Base-by-base conservation (phyloP, 2,329 filamentous ascomycete genomes). In the Microdochium bolleyi region DNA sequence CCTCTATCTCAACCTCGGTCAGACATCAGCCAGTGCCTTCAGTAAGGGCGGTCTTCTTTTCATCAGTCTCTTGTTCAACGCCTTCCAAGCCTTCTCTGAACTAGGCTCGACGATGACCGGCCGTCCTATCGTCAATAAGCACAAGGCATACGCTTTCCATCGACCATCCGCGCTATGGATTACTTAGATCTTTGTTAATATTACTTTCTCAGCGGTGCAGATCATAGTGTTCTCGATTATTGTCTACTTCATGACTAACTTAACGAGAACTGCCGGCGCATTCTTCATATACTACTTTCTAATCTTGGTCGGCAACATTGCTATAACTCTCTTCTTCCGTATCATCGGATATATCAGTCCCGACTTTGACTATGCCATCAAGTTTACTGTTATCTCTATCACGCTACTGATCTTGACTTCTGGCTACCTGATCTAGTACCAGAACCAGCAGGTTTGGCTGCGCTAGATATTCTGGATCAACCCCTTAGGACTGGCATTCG, bases 301-400 rank as follows among this genome's bases (percentile, higher is more conserved):
- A 67, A 80, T 91, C 16, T 75, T 89, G 46, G 78, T 78, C 2
- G 83, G 79, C 3, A 88, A 87, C 60, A 76, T 88, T 27, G 80
- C 79, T 10, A 90, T 91, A 84, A 89, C 87, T 0, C 72, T 90
- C 2, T 87, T 90, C 66, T 91, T 92, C 73, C 74, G 88, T 55
- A 88, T 86, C 2, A 76, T 92, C 1, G 88, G 85, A 7, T 89
- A 84, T 55, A 55, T 88, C 13, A 90, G 86, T 54, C 87, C 88
- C 0, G 87, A 90, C 61, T 95, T 95, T 53, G 88, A 95, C 64
- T 88, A 87, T 46, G 91, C 91, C 2, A 88, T 92, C 67, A 92
- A 92, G 66, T 86, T 89, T 52, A 88, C 88, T 7, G 84, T 89
- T 4, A 76, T 89, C 1, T 79, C 90, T 51, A 90, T 95, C 57